phyloP scores from a whole-genome alignment of 1,284 basidiomycete genomes.

The Moesziomyces sp. region DNA sequence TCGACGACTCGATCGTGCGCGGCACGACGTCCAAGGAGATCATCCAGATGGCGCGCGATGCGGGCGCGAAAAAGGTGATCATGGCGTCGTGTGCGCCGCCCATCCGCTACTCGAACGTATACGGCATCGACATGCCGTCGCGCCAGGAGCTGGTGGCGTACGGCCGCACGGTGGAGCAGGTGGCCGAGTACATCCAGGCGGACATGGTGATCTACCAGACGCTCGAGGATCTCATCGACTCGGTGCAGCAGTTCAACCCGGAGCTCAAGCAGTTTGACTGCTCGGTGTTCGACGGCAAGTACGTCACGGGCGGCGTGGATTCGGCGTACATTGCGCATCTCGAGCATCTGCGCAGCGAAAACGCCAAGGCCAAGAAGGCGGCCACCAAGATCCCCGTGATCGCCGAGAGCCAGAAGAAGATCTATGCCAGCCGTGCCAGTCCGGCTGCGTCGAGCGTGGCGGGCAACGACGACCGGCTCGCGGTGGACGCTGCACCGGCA shows the following conservation, averaged over 20 bases:
- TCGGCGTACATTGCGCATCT: slow-evolving; percentile 82
- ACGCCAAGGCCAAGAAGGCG: slow-evolving; percentile 73
- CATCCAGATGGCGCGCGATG: slow-evolving; percentile 99
- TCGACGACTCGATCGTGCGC: slow-evolving; percentile 98
- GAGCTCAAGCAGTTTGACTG: slow-evolving; percentile 87
- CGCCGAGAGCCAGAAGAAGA: slow-evolving; percentile 42
- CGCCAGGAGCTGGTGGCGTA: slow-evolving; percentile 92
- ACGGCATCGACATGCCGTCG: slow-evolving; percentile 99
- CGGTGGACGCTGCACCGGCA: slow-evolving; percentile 13
- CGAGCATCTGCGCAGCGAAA: slow-evolving; percentile 84
- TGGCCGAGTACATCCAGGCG: slow-evolving; percentile 88
- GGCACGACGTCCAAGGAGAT: slow-evolving; percentile 99
- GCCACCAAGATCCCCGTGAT: slow-evolving; percentile 41
- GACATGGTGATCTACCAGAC: slow-evolving; percentile 98
- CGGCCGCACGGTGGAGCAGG: slow-evolving; percentile 78
- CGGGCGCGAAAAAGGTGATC: slow-evolving; percentile 96
- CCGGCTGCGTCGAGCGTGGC: slow-evolving; percentile 38
- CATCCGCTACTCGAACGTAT: slow-evolving; percentile 94
- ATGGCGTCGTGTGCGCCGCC: slow-evolving; percentile 97
- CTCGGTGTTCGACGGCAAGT: slow-evolving; percentile 96
- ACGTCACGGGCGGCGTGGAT: slow-evolving; percentile 95
- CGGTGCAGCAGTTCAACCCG: slow-evolving; percentile 89
- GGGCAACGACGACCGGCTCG: slow-evolving; percentile 50
- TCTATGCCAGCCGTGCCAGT: slow-evolving; percentile 41
- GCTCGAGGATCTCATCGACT: slow-evolving; percentile 85